Base-by-base conservation (phyloP, 2,329 filamentous ascomycete species). In the Penicillium vulpinum region DNA sequence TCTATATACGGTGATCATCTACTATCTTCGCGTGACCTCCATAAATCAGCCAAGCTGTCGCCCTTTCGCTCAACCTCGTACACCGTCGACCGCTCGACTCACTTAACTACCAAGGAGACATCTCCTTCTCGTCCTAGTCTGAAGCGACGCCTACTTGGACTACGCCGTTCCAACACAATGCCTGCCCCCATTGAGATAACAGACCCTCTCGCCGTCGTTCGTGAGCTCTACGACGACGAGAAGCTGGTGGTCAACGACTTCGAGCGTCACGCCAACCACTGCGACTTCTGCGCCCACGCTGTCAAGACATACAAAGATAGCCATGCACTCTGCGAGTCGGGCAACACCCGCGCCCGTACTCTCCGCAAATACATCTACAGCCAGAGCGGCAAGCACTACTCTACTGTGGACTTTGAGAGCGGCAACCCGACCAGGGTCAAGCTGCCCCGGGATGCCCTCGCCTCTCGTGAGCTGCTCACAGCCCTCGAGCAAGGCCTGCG, bases 401-500 rank as follows among this genome's bases (percentile, higher is more conserved):
- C 78, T 0, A 68, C 73, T 8, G 70, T 79, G 47, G 76, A 79
- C 65, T 70, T 69, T n/a, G 73, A 77, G 39, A 64, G 60, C 44
- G 70, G 73, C 58, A 67, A 73, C 26, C 62, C 67, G 1, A 74
- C 73, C 3, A 68, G 78, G 22, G 70, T 81, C 56, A 74, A 76
- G 59, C 73, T 81, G 29, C 78, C 78, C 7, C 62, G 66, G 8
- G 66, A 70, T 39, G 75, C 66, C 57, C 59, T 61, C 7, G 69
- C 70, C 7, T 70, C 76, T 41, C 69, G 70, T 16, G 68, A 65
- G 18, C 67, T 81, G 16, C 67, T 80, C 10, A 70, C 72, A 8
- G 78, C 78, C 2, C 66, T 80, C 24, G 77, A 78, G 51, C 67
- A 72, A 13, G 78, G 78, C 6, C 61, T 80, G 47, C 63, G 58